Base-by-base conservation (phyloP, 1,139 yeast genomes). In the Blastobotrys buckinghamii region DNA sequence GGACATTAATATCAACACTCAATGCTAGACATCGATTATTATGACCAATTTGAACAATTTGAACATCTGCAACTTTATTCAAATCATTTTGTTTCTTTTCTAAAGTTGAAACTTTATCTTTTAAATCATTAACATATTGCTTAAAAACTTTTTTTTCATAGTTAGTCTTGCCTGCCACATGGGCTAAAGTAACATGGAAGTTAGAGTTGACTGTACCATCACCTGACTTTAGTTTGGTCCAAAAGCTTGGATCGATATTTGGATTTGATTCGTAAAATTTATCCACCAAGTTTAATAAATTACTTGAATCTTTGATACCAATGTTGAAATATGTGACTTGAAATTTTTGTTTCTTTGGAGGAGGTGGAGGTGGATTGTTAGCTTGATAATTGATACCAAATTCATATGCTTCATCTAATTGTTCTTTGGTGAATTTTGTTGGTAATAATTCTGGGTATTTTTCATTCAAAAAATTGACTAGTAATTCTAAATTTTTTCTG, bases 101-200 rank as follows among this genome's bases (percentile, higher is more conserved):
- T n/a, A n/a, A n/a, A 40, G 33, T 44, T 27, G 13, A 16, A 22
- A 34, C 24, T 22, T 17, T 34, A 47, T 33, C 29, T 38, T 12
- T 27, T 39, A 33, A 7, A 35, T 52, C 49, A 9, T 58, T 50
- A 19, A 58, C 47, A 42, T 65, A 66, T n/a, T 56, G 50, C 15
- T 64, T 56, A 68, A 74, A 68, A 7, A 66, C 45, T n/a, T 57
- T 59, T 44, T 63, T 62, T 39, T 62, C 62, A 29, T 57, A 46
- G 16, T 52, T 33, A 44, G 46, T 13, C 27, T 49, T 51, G 16
- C 53, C 54, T 9, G 63, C 59, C 0, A 62, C 55, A 62, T 92
- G 97, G 0, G 81, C 78, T 40, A 90, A 64, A 0, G 98, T 92
- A 1, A 90, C 78, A 62, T 92, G 98, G 59, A 88, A 84, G 36